phyloP scores from a whole-genome alignment of 148 eudicot species.

The Rhododendron kiyosumense region DNA sequence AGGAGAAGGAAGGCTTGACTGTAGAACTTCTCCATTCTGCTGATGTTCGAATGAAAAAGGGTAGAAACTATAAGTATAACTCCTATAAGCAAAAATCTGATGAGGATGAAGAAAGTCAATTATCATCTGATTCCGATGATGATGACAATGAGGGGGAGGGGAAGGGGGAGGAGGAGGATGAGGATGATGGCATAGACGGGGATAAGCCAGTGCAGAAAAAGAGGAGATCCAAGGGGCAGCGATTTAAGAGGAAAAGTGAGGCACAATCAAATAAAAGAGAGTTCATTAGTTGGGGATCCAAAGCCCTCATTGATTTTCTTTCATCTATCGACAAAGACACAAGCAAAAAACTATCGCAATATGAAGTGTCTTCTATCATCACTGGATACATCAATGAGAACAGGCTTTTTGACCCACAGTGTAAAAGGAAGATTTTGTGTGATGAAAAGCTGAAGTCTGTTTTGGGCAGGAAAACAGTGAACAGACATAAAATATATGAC shows the following conservation, averaged over 20 bases:
- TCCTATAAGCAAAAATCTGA: constrained; percentile 40
- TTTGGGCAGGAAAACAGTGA: constrained; percentile 46
- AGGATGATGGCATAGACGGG: constrained; percentile 20
- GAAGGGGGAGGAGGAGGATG: not conserved
- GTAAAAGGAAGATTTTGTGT: constrained; percentile 51
- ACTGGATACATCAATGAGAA: constrained; percentile 40
- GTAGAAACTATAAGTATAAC: constrained; percentile 11
- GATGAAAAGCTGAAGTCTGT: constrained; percentile 47
- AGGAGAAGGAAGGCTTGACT: constrained; percentile 46
- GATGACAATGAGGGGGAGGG: not conserved
- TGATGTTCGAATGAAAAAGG: constrained; percentile 36
- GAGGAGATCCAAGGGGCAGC: constrained; percentile 27
- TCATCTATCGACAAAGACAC: constrained; percentile 46
- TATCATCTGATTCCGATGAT: constrained; percentile 22
- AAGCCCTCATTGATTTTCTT: constrained; percentile 53
- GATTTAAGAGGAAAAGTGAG: constrained; percentile 20
- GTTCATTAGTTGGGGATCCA: constrained; percentile 73
- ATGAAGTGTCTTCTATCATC: constrained; percentile 41
- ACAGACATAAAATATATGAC: constrained; percentile 36
- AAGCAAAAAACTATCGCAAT: constrained; percentile 34
- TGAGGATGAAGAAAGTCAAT: constrained; percentile 18
- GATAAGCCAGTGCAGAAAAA: constrained; percentile 10
- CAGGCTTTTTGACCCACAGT: constrained; percentile 38
- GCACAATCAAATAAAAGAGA: constrained; percentile 30
- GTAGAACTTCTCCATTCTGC: constrained; percentile 53